These are phyloP conservation scores for Cylindrodendrum hubeiense DNA, from an alignment of 2,329 filamentous ascomycete genomes.

Conservation along the genomic window DNA sequence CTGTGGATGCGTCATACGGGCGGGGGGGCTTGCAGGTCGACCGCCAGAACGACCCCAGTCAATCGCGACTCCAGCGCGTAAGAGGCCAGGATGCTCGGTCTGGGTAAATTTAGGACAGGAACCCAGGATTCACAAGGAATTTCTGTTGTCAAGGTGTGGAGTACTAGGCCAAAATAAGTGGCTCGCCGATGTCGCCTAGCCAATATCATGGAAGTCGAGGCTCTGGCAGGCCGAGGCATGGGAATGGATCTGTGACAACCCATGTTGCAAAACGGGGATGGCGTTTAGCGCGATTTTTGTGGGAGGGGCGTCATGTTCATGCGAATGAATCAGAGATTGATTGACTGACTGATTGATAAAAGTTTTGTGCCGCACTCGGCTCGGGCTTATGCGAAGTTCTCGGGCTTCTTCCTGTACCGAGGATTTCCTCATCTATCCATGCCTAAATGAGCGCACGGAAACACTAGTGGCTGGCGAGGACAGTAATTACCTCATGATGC, in stretches of 20 bases:
- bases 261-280: neutral
- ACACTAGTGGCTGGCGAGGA: neutral
- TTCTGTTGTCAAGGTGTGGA: neutral
- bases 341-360: slow-evolving; percentile 16
- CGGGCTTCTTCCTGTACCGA: neutral
- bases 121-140: neutral
- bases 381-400: slow-evolving; percentile 11
- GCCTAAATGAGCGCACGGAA: neutral
- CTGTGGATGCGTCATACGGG: neutral
- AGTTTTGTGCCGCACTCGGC: slow-evolving; percentile 6
- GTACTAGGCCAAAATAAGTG: slow-evolving; percentile 6
- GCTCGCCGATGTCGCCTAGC: neutral
- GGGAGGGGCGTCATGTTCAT: slow-evolving; percentile 8
- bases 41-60: neutral
- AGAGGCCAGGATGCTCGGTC: neutral
- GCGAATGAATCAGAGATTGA: slow-evolving; percentile 14
- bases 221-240: neutral
- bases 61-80: neutral
- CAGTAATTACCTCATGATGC: neutral
- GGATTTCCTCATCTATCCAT: neutral
- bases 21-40: neutral
- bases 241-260: slow-evolving; percentile 1
- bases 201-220: neutral
- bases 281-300: neutral
- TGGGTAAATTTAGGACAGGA: neutral